Evolutionary conservation across 345 rosid genomes (phyloP).

Genomic region (Populus alba): DNA sequence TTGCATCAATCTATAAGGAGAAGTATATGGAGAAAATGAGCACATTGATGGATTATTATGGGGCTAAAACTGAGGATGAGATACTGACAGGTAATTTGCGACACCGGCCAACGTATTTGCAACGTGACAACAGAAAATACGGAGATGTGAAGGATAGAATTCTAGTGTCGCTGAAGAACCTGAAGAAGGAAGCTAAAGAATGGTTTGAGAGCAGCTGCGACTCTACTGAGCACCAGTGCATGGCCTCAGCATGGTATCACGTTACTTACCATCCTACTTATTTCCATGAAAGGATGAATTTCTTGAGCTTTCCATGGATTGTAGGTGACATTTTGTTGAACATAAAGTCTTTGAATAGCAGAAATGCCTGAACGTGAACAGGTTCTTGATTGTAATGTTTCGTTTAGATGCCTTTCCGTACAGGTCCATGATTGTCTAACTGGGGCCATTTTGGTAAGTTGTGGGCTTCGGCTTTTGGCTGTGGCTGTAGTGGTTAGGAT

Average conservation of each 20-base stretch:
- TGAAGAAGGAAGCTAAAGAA: constrained; percentile 58
- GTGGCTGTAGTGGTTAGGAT: no score
- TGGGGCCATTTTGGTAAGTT: no score
- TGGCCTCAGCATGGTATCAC: constrained; percentile 94
- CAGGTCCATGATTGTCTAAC: not conserved
- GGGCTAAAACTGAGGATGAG: constrained; percentile 69
- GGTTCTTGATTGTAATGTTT: not conserved
- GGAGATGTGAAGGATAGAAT: constrained; percentile 80
- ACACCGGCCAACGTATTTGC: constrained; percentile 54
- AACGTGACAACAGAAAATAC: constrained; percentile 69
- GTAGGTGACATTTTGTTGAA: constrained; percentile 55
- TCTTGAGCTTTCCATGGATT: constrained; percentile 85
- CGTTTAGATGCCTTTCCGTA: not conserved
- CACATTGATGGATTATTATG: constrained; percentile 61
- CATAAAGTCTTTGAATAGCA: constrained; percentile 47
- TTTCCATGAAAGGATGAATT: constrained; percentile 30
- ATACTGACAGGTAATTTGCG: constrained; percentile 77
- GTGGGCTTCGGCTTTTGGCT: no score
- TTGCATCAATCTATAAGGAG: constrained; percentile 50
- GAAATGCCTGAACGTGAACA: not conserved
- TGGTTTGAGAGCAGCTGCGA: constrained; percentile 67
- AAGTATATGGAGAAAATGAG: constrained; percentile 63
- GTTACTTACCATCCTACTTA: constrained; percentile 61
- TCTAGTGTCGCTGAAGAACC: constrained; percentile 43
- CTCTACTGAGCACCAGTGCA: constrained; percentile 28